Evolutionary conservation across 2,329 filamentous ascomycete genomes (phyloP).

Genomic region (Ophiostoma himal-ulmi): DNA sequence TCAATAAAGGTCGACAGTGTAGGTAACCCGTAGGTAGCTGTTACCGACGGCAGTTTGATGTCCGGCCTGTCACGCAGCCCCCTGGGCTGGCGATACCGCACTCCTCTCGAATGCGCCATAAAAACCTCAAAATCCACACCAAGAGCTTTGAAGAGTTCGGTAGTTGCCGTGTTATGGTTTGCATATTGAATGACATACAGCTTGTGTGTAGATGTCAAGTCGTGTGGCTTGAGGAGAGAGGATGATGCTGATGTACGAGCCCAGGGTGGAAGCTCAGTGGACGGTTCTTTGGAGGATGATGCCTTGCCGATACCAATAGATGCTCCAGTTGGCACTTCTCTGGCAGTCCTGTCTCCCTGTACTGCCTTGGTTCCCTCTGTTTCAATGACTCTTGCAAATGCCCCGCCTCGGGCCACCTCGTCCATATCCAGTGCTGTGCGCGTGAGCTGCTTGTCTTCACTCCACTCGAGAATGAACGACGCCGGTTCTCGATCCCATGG

Average conservation of each 20-base stretch:
- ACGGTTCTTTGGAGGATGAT: background rate
- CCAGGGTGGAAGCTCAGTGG: background rate
- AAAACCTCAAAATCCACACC: constrained; percentile 32
- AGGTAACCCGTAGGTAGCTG: background rate
- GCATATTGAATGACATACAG: constrained; percentile 29
- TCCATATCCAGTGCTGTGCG: constrained; percentile 2
- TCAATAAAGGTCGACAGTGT: background rate
- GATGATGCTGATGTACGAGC: background rate
- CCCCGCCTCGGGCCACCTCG: background rate
- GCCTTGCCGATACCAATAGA: background rate
- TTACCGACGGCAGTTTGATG: background rate
- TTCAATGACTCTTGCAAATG: background rate
- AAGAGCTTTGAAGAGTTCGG: constrained; percentile 22
- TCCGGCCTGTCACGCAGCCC: background rate
- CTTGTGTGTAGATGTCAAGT: background rate
- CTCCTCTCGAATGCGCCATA: constrained; percentile 30
- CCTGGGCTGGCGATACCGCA: constrained; percentile 23
- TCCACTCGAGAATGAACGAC: constrained; percentile 15
- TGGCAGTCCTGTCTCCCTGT: background rate
- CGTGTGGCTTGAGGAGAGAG: background rate
- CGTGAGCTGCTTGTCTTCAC: background rate
- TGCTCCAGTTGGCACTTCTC: background rate
- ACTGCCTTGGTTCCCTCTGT: background rate
- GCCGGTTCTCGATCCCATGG: background rate
- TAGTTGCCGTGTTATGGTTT: constrained; percentile 22